These are phyloP conservation scores for Trypanosoma avium DNA, from an alignment of 208 protist species.

Conservation along the genomic window DNA sequence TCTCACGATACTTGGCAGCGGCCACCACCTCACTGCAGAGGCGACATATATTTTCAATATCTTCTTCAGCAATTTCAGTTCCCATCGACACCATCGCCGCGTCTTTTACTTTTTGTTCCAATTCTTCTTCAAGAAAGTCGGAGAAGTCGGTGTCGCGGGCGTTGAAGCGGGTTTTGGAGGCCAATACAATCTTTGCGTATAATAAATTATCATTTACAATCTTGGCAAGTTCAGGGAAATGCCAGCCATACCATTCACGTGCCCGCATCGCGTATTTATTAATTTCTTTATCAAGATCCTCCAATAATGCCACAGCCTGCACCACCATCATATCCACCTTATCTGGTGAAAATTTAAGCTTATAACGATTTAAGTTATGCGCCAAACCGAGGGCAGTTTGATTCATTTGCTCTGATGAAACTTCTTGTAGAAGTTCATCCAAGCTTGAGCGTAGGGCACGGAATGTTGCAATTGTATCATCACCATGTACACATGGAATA, in stretches of 20 bases:
- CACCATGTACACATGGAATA: constrained; percentile 93
- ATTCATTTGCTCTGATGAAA: constrained; percentile 89
- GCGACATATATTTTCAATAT: constrained; percentile 93
- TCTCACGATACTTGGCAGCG: constrained; percentile 93
- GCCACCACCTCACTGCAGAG: constrained; percentile 93
- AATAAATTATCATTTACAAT: constrained; percentile 96
- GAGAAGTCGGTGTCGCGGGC: constrained; percentile 91
- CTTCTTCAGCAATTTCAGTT: constrained; percentile 96
- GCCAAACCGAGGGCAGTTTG: constrained; percentile 98
- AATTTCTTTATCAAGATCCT: constrained; percentile 99
- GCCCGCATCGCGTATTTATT: constrained; percentile 99
- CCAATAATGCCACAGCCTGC: constrained; percentile 98
- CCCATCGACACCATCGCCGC: constrained; percentile 99
- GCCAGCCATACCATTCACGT: constrained; percentile 99
- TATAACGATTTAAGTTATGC: constrained; percentile 98
- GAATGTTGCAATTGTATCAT: constrained; percentile 92
- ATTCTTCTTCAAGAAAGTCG: constrained; percentile 95
- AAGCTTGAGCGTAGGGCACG: constrained; percentile 95
- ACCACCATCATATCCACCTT: constrained; percentile 99
- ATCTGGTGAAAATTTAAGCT: constrained; percentile 99
- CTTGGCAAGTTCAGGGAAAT: constrained; percentile 99
- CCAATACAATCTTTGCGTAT: constrained; percentile 95
- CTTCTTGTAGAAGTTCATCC: constrained; percentile 82
- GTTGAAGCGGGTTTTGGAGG: constrained; percentile 92
- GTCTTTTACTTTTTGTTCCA: constrained; percentile 94